Conservation (phyloP, 2,329 filamentous ascomycete species). For the Neurospora crassa region DNA sequence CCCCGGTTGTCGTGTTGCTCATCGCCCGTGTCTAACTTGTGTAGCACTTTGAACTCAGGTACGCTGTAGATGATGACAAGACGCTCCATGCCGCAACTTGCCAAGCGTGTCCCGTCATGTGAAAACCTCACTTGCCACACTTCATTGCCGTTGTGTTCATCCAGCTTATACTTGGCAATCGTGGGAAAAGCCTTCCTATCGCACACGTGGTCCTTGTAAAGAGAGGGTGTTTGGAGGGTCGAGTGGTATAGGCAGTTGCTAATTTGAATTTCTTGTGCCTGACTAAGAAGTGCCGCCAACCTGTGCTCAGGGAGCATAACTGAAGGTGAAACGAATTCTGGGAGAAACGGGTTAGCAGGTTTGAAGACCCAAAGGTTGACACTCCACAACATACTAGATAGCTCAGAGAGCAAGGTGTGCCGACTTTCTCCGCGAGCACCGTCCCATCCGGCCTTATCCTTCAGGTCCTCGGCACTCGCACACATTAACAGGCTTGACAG, state of each 20-base stretch:
- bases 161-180: conserved; percentile 59
- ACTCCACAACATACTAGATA: conserved; percentile 60
- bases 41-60: conserved; percentile 53
- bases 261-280: conserved; percentile 79
- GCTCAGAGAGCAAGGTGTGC: conserved; percentile 62
- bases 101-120: conserved; percentile 72
- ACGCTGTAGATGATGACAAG: conserved; percentile 78
- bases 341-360: conserved; percentile 13
- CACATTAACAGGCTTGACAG: conserved; percentile 91
- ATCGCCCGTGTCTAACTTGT: conserved; percentile 55
- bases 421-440: conserved; percentile 69
- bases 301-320: conserved; percentile 95
- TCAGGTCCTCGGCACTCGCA: conserved; percentile 65
- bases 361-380: neutral
- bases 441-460: conserved; percentile 72
- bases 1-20: conserved; percentile 55
- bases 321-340: conserved; percentile 85
- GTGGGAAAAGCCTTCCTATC: conserved; percentile 72
- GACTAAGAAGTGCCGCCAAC: conserved; percentile 67
- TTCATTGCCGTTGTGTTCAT: conserved; percentile 61
- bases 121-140: conserved; percentile 92
- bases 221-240: conserved; percentile 62
- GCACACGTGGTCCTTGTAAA: conserved; percentile 84
- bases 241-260: conserved; percentile 84
- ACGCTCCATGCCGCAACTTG: conserved; percentile 69